Conservation (phyloP, 2,329 filamentous ascomycete species). For the Aspergillus sp. region DNA sequence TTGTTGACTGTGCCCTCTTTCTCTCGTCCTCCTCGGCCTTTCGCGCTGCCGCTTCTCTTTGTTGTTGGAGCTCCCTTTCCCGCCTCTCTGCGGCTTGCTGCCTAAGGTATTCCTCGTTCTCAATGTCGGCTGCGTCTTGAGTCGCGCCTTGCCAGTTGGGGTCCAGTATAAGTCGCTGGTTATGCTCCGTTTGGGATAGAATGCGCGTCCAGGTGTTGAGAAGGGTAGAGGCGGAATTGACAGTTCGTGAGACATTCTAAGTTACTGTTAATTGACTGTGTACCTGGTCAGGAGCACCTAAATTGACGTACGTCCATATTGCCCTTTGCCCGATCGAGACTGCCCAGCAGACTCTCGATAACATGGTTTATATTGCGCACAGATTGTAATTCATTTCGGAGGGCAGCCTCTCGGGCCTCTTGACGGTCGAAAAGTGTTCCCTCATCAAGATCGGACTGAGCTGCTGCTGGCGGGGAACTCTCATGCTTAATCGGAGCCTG, state of each 20-base stretch:
- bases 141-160: constrained; percentile 86
- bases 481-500: constrained; percentile 40
- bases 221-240: constrained; percentile 81
- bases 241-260: constrained; percentile 80
- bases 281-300: background rate
- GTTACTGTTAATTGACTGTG: background rate
- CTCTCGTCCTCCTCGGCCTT: constrained; percentile 52
- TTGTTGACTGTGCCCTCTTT: constrained; percentile 35
- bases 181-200: constrained; percentile 95
- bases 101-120: constrained; percentile 71
- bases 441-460: constrained; percentile 43
- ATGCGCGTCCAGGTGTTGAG: constrained; percentile 96
- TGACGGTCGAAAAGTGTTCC: constrained; percentile 61
- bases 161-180: constrained; percentile 86
- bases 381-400: constrained; percentile 77
- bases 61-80: constrained; percentile 74
- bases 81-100: constrained; percentile 76
- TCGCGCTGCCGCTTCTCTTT: constrained; percentile 66
- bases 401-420: constrained; percentile 68
- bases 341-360: constrained; percentile 62
- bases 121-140: constrained; percentile 81
- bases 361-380: constrained; percentile 84
- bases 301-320: constrained; percentile 48
- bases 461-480: constrained; percentile 24
- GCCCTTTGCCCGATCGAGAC: constrained; percentile 47